Evolutionary conservation across 2,329 filamentous ascomycete species (phyloP).

Genomic region (Didymella sp.): DNA sequence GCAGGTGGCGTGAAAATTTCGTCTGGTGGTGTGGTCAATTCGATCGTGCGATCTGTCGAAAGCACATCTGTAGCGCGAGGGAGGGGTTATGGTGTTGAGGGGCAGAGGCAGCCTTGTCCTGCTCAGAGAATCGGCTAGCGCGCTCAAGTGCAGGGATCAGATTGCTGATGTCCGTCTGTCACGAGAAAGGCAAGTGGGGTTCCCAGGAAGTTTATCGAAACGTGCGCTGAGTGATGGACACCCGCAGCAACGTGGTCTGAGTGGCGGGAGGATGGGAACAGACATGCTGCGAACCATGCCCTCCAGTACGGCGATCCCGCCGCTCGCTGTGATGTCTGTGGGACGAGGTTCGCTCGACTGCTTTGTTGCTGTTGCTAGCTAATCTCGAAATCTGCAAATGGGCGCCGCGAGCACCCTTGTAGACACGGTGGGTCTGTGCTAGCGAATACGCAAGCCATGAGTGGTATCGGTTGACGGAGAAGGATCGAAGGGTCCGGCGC

Average conservation of each 20-base stretch:
- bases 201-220: constrained; percentile 19
- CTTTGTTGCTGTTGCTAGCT: constrained; percentile 32
- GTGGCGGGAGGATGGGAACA: constrained; percentile 10
- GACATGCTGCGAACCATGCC: constrained; percentile 13
- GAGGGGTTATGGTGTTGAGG: constrained; percentile 42
- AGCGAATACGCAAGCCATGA: constrained; percentile 22
- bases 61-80: constrained; percentile 4
- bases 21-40: constrained; percentile 7
- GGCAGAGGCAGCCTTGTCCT: constrained; percentile 19
- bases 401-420: constrained; percentile 22
- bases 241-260: constrained; percentile 10
- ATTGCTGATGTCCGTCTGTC: constrained; percentile 23
- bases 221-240: constrained; percentile 19
- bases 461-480: constrained; percentile 32
- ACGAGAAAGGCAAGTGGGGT: constrained; percentile 42
- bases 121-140: constrained; percentile 18
- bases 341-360: constrained; percentile 11
- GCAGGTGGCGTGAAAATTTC: background rate
- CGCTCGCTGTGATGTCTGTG: constrained; percentile 2
- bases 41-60: constrained; percentile 14
- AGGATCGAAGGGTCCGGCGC: constrained; percentile 28
- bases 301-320: constrained; percentile 3
- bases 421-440: constrained; percentile 25
- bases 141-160: constrained; percentile 29
- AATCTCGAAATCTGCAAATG: constrained; percentile 27